Conservation (phyloP, 257 asterid species). For the Nicotiana benthamiana region DNA sequence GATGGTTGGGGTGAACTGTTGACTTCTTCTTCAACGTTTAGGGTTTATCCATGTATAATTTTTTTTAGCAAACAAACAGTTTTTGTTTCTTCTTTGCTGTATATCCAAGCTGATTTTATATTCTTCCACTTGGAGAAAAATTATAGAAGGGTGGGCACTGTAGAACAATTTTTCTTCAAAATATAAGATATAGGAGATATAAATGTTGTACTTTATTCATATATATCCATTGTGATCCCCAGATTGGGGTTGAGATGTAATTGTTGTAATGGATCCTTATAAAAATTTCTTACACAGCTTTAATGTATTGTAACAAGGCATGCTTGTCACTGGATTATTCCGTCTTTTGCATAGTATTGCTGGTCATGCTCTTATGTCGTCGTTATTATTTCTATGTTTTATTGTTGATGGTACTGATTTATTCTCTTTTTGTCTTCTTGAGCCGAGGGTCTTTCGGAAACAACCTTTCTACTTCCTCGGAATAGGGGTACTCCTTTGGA, state of each 20-base stretch:
- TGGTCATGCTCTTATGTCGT: too few relatives aligned
- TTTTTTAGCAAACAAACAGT: neutral
- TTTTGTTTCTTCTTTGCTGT: neutral
- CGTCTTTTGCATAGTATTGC: neutral
- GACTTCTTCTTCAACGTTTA: neutral
- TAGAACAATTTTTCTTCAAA: neutral
- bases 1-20: neutral
- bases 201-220: neutral
- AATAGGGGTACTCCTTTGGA: too few relatives aligned
- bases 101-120: neutral
- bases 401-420: too few relatives aligned
- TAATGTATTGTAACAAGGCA: neutral
- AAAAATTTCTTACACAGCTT: neutral
- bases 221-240: neutral
- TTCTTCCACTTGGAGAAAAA: neutral
- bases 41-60: neutral
- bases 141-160: neutral
- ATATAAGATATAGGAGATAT: neutral
- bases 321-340: neutral
- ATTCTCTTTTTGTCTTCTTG: too few relatives aligned
- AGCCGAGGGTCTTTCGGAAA: too few relatives aligned
- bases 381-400: too few relatives aligned
- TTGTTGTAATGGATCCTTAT: neutral
- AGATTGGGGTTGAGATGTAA: neutral
- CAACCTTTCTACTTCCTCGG: too few relatives aligned